Percentiles rank a stretch among this genome's conserved stretches.
These are phyloP conservation scores for Yamadazyma diddensiae DNA, from an alignment of 1,139 yeast genomes.

Conservation along the genomic window DNA sequence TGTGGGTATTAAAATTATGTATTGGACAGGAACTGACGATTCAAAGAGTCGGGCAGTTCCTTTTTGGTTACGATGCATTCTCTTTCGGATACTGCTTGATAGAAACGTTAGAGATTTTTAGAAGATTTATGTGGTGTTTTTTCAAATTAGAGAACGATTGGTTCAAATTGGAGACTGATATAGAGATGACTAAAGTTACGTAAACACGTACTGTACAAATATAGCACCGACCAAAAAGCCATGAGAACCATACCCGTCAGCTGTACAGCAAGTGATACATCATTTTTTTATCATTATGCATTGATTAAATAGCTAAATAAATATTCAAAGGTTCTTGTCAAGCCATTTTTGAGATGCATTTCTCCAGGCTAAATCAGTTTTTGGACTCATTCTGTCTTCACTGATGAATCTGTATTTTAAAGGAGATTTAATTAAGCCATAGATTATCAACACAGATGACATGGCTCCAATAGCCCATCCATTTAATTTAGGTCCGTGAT, in stretches of 20 bases:
- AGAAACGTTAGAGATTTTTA: slow-evolving; percentile 68
- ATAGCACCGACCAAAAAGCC: neutral
- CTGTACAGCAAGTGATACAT: no score
- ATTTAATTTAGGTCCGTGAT: slow-evolving; percentile 40
- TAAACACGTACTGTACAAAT: slow-evolving; percentile 1
- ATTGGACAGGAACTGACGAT: slow-evolving; percentile 26
- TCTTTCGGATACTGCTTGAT: slow-evolving; percentile 60
- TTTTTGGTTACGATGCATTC: slow-evolving; percentile 46
- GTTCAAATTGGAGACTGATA: slow-evolving; percentile 29
- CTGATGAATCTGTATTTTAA: slow-evolving; percentile 42
- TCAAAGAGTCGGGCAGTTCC: slow-evolving; percentile 23
- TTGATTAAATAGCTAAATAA: neutral
- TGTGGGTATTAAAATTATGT: slow-evolving; percentile 67
- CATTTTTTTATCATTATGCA: no score
- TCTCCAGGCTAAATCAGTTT: slow-evolving; percentile 54
- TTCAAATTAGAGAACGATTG: slow-evolving; percentile 80
- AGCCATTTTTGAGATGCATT: slow-evolving; percentile 48
- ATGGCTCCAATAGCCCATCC: slow-evolving; percentile 43
- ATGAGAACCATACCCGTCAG: no score
- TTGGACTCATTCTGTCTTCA: slow-evolving; percentile 47
- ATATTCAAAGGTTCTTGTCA: slow-evolving; percentile 17
- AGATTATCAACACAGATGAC: slow-evolving; percentile 43
- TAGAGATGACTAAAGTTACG: slow-evolving; percentile 19
- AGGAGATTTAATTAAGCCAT: slow-evolving; percentile 43
- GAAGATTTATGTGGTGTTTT: slow-evolving; percentile 90